Percentiles rank a stretch among this genome's conserved stretches.
These are phyloP conservation scores for Chytridium lagenaria DNA, from an alignment of 371 early-diverging fungal species.

Conservation along the genomic window DNA sequence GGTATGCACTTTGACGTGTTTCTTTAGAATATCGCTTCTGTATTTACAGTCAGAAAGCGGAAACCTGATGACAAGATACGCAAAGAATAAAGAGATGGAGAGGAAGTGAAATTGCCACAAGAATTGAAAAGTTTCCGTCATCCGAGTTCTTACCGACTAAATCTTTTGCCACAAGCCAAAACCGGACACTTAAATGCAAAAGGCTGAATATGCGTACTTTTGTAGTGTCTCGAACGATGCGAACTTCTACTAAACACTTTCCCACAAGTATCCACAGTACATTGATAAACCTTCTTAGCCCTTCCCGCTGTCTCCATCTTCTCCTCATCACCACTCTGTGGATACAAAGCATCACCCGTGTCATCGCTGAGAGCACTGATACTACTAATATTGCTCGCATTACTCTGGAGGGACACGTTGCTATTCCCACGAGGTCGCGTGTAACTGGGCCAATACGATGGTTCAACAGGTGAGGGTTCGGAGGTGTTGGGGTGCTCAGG, in stretches of 20 bases:
- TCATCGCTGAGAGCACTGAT: conserved; percentile 10
- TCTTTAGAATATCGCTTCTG: conserved; percentile 20
- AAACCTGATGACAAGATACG: no score
- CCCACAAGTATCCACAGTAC: conserved; percentile 16
- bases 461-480: no score
- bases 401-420: conserved; percentile 7
- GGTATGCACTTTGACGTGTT: conserved; percentile 13
- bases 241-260: conserved; percentile 7
- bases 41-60: no score
- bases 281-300: background rate
- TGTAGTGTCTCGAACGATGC: conserved; percentile 17
- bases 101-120: background rate
- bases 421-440: conserved; percentile 14
- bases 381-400: background rate
- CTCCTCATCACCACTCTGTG: no score
- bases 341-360: background rate
- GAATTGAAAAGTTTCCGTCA: no score
- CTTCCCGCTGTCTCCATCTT: no score
- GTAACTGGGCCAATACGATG: no score
- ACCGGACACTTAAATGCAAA: conserved; percentile 20
- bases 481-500: no score
- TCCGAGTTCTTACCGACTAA: conserved; percentile 3
- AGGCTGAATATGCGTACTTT: conserved; percentile 15
- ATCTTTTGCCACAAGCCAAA: background rate
- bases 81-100: no score